Evolutionary conservation across 768 basidiomycete species (phyloP).

Genomic region (Zangia roseola): DNA sequence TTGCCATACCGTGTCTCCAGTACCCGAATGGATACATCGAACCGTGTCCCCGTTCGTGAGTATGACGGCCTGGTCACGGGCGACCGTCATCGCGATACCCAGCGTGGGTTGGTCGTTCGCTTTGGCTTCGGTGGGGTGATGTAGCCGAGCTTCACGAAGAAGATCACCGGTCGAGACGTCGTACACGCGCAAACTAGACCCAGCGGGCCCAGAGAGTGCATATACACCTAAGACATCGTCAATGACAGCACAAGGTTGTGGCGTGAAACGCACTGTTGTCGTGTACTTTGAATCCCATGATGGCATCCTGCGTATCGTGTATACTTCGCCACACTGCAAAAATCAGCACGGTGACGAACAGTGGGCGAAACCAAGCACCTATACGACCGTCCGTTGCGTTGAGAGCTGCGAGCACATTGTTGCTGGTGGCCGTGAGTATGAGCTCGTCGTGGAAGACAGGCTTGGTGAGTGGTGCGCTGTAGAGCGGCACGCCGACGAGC

Average conservation of each 20-base stretch:
- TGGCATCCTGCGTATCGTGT: slow-evolving; percentile 65
- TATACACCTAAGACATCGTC: slow-evolving; percentile 51
- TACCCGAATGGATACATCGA: slow-evolving; percentile 44
- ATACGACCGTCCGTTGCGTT: slow-evolving; percentile 65
- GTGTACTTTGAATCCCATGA: slow-evolving; percentile 61
- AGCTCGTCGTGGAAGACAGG: slow-evolving; percentile 62
- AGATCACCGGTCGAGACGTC: slow-evolving; percentile 63
- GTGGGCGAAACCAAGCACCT: slow-evolving; percentile 42
- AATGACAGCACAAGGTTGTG: background rate
- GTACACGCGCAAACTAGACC: slow-evolving; percentile 66
- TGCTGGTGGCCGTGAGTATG: slow-evolving; percentile 64
- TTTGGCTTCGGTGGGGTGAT: slow-evolving; percentile 42
- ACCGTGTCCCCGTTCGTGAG: slow-evolving; percentile 62
- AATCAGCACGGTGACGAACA: background rate
- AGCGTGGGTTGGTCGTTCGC: slow-evolving; percentile 52
- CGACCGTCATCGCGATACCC: slow-evolving; percentile 49
- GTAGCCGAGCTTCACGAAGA: slow-evolving; percentile 62
- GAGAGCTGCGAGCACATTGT: slow-evolving; percentile 78
- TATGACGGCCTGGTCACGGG: slow-evolving; percentile 37
- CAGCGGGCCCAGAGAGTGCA: slow-evolving; percentile 74
- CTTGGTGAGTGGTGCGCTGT: slow-evolving; percentile 46
- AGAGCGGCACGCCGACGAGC: slow-evolving; percentile 70
- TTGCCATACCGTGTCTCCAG: slow-evolving; percentile 62
- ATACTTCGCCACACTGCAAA: slow-evolving; percentile 76
- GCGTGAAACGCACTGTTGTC: slow-evolving; percentile 48